A percentile compares a stretch with the other conserved stretches of the same genome.
These are phyloP conservation scores for Candida coleopterorum DNA, from an alignment of 805 yeast genomes.

Conservation along the genomic window DNA sequence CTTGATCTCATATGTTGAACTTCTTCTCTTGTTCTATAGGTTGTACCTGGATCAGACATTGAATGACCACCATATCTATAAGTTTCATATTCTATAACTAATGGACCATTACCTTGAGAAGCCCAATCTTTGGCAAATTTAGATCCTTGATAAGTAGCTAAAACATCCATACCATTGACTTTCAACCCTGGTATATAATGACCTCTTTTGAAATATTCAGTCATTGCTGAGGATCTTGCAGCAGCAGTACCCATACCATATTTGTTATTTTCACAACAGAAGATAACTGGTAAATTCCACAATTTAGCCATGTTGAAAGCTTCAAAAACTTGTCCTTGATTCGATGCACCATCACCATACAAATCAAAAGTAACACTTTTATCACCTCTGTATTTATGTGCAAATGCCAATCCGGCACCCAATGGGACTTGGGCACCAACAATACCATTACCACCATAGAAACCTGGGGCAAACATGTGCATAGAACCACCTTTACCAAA, in stretches of 20 bases:
- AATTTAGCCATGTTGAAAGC: slow-evolving; percentile 98
- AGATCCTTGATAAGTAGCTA: slow-evolving; percentile 94
- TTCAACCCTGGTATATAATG: slow-evolving; percentile 98
- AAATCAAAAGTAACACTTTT: slow-evolving; percentile 75
- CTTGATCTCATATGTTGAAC: slow-evolving; percentile 98
- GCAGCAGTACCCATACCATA: slow-evolving; percentile 99
- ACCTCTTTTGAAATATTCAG: slow-evolving; percentile 98
- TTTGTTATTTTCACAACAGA: slow-evolving; percentile 97
- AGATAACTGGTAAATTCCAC: slow-evolving; percentile 93
- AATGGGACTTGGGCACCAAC: slow-evolving; percentile 99
- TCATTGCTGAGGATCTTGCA: slow-evolving; percentile 91
- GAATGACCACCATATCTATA: slow-evolving; percentile 99
- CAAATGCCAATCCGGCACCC: slow-evolving; percentile 98
- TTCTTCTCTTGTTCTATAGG: slow-evolving; percentile 99
- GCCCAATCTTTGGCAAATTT: slow-evolving; percentile 97
- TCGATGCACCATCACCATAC: slow-evolving; percentile 99
- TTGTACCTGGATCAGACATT: slow-evolving; percentile 99
- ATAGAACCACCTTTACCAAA: slow-evolving; percentile 99
- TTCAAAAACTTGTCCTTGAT: slow-evolving; percentile 99
- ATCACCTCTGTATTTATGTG: slow-evolving; percentile 89
- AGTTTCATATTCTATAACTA: slow-evolving; percentile 95
- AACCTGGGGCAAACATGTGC: slow-evolving; percentile 96
- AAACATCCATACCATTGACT: slow-evolving; percentile 97
- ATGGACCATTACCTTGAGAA: slow-evolving; percentile 89
- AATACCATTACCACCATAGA: slow-evolving; percentile 99